Conservation (phyloP, 2,329 filamentous ascomycete species). For the Cladosporium sp. region DNA sequence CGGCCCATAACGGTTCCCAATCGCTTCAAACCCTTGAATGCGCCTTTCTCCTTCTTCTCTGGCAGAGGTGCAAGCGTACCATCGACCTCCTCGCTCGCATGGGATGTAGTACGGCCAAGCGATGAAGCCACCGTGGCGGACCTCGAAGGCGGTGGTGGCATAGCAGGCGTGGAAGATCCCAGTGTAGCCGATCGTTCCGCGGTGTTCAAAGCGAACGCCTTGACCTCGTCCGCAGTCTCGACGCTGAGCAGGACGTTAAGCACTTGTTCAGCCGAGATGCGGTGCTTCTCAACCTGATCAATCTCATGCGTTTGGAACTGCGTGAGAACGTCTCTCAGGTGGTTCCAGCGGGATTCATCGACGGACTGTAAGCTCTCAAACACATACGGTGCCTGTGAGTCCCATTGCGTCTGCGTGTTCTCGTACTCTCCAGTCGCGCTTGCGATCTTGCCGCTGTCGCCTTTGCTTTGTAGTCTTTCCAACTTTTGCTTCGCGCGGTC, state of each 20-base stretch:
- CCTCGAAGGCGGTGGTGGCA: constrained; percentile 29
- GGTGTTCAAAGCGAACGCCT: constrained; percentile 59
- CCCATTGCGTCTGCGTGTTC: constrained; percentile 81
- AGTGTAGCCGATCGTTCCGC: constrained; percentile 30
- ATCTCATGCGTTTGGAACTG: constrained; percentile 91
- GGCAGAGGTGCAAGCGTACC: constrained; percentile 1
- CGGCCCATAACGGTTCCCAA: constrained; percentile 68
- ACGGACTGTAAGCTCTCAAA: constrained; percentile 90
- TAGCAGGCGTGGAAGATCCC: constrained; percentile 21
- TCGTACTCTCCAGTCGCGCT: constrained; percentile 72
- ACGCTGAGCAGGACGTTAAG: constrained; percentile 83
- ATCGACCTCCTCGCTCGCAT: constrained; percentile 5
- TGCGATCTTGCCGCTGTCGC: constrained; percentile 75
- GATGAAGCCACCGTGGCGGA: constrained; percentile 21
- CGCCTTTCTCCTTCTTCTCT: constrained; percentile 35
- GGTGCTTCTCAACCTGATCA: constrained; percentile 77
- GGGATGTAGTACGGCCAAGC: constrained; percentile 11
- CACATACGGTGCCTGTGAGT: constrained; percentile 89
- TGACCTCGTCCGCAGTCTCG: constrained; percentile 83
- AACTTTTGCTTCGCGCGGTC: constrained; percentile 80
- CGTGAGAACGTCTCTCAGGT: constrained; percentile 85
- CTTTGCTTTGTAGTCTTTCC: constrained; percentile 82
- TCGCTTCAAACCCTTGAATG: constrained; percentile 55
- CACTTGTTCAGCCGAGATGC: constrained; percentile 73
- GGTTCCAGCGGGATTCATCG: constrained; percentile 86